A percentile compares a stretch with the other conserved stretches of the same genome.
Conservation (phyloP, 441 rosid genomes). For the Gossypium lobatum region DNA sequence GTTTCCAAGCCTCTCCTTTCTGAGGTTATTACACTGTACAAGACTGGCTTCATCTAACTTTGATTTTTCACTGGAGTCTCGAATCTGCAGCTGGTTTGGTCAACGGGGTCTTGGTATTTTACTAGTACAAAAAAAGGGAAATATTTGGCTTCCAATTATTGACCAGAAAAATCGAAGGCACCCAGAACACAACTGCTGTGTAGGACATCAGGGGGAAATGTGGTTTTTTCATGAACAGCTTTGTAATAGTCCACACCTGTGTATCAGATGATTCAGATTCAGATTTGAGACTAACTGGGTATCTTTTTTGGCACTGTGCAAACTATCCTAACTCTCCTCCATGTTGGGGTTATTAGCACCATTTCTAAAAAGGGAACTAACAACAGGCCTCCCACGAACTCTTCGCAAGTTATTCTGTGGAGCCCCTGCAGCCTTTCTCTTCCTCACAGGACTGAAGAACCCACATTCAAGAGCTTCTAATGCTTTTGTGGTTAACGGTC, state of each 20-base stretch:
- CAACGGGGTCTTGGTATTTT: not conserved
- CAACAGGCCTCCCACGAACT: slow-evolving; percentile 21
- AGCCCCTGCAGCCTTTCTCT: slow-evolving; percentile 21
- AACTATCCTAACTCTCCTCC: slow-evolving; percentile 17
- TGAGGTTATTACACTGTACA: not conserved
- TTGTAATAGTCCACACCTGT: not conserved
- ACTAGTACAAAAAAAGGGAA: not conserved
- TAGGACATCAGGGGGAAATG: not conserved
- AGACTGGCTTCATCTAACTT: not conserved
- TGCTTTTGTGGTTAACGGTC: slow-evolving; percentile 18
- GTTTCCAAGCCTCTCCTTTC: not conserved
- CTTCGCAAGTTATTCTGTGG: slow-evolving; percentile 23
- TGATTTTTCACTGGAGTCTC: not conserved
- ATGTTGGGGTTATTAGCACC: slow-evolving; percentile 22
- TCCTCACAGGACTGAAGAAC: slow-evolving; percentile 7
- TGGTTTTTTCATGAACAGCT: not conserved
- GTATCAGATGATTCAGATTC: slow-evolving; percentile 7
- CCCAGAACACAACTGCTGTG: not conserved
- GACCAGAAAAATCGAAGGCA: not conserved
- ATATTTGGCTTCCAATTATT: not conserved
- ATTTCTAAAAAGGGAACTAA: slow-evolving; percentile 24
- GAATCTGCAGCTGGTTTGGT: not conserved
- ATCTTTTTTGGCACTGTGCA: slow-evolving; percentile 6
- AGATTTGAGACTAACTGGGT: slow-evolving; percentile 10
- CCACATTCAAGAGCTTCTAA: slow-evolving; percentile 23